Conservation (phyloP, 805 yeast species). For the Ogataea nitratoaversa region DNA sequence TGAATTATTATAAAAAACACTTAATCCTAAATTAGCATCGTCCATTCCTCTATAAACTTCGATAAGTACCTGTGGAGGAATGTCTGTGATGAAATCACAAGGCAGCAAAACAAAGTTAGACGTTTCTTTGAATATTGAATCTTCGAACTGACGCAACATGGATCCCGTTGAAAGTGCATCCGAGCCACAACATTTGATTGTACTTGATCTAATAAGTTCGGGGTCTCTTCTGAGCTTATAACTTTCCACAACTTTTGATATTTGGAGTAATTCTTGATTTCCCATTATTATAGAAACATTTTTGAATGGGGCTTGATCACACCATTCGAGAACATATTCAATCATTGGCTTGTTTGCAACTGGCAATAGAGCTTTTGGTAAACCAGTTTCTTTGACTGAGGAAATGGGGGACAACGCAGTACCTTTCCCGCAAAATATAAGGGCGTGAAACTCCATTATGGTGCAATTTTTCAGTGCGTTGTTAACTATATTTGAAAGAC, state of each 20-base stretch:
- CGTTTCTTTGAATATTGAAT: slow-evolving; percentile 25
- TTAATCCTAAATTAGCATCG: slow-evolving; percentile 64
- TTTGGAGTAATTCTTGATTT: slow-evolving; percentile 40
- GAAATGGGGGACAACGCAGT: slow-evolving; percentile 68
- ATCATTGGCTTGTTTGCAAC: slow-evolving; percentile 88
- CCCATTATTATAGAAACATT: slow-evolving; percentile 59
- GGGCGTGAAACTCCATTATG: slow-evolving; percentile 86
- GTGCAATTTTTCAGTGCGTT: no score
- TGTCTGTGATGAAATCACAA: slow-evolving; percentile 89
- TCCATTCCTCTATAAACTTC: slow-evolving; percentile 77
- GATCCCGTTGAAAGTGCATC: slow-evolving; percentile 60
- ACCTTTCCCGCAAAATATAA: slow-evolving; percentile 87
- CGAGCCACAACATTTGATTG: slow-evolving; percentile 39
- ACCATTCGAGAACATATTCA: slow-evolving; percentile 87
- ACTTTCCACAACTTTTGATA: slow-evolving; percentile 44
- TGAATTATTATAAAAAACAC: slow-evolving; percentile 70
- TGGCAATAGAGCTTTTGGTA: slow-evolving; percentile 83
- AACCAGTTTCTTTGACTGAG: slow-evolving; percentile 53
- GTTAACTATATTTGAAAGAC: no score
- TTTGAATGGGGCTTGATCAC: slow-evolving; percentile 77
- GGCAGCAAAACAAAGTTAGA: slow-evolving; percentile 78
- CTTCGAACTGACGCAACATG: slow-evolving; percentile 47
- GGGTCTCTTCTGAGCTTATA: slow-evolving; percentile 41
- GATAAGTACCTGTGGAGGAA: slow-evolving; percentile 84
- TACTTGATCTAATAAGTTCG: slow-evolving; percentile 29